phyloP scores from a whole-genome alignment of 2,329 filamentous ascomycete species.

The Cytospora paraplurivora region DNA sequence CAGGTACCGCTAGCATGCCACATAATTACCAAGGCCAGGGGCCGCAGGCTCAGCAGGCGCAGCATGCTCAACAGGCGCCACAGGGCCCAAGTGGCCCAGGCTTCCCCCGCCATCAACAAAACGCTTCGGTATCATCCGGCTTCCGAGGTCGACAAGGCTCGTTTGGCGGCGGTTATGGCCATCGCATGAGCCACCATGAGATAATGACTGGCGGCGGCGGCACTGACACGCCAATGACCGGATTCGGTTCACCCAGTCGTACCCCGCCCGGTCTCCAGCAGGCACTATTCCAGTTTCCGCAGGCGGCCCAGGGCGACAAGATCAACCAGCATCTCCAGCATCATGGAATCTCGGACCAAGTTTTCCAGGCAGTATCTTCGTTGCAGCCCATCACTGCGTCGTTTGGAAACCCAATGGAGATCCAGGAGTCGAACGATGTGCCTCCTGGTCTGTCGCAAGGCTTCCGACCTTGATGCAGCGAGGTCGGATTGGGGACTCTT shows the following conservation, averaged over 20 bases:
- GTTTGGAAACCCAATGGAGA: conserved; percentile 23
- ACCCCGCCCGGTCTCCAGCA: conserved; percentile 21
- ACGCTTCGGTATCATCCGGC: conserved; percentile 19
- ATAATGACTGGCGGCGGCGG: conserved; percentile 29
- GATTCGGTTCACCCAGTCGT: conserved; percentile 22
- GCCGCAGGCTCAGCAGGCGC: conserved; percentile 10
- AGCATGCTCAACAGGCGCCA: not conserved
- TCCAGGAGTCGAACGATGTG: conserved; percentile 7
- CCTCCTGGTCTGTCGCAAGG: not conserved
- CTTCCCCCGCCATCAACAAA: conserved; percentile 21
- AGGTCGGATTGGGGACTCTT: not conserved
- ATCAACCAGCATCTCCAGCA: conserved; percentile 27
- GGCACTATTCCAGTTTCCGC: conserved; percentile 23
- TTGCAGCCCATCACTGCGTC: conserved; percentile 28
- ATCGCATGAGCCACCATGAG: conserved; percentile 28
- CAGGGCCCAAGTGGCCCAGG: conserved; percentile 26
- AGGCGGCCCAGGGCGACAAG: conserved; percentile 18
- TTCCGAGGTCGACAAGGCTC: conserved; percentile 22
- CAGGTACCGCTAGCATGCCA: conserved; percentile 10
- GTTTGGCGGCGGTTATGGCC: conserved; percentile 11
- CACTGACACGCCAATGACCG: conserved; percentile 21
- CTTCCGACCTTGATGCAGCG: conserved; percentile 9
- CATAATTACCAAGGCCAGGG: conserved; percentile 25
- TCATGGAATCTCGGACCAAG: conserved; percentile 27
- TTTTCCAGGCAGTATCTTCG: conserved; percentile 28